Percentiles rank a stretch among this genome's conserved stretches.
Evolutionary conservation across 2,329 filamentous ascomycete species (phyloP).

Genomic region (Stagonosporopsis tanaceti): DNA sequence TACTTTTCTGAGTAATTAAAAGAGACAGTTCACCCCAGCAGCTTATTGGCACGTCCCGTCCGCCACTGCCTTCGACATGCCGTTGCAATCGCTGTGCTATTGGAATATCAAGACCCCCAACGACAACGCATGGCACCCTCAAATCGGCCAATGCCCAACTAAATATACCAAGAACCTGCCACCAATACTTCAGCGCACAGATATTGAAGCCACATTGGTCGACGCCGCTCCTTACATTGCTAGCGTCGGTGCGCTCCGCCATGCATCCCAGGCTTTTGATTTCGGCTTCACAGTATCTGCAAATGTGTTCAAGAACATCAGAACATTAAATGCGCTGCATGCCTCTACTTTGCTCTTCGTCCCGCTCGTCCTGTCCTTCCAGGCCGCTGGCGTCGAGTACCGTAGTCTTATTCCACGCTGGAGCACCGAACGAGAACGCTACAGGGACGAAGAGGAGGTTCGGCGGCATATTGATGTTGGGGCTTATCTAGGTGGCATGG

Average conservation of each 20-base stretch:
- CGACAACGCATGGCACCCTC: slow-evolving; percentile 10
- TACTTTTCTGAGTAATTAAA: too few species aligned
- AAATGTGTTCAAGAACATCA: slow-evolving; percentile 6
- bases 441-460: slow-evolving; percentile 4
- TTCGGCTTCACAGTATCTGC: slow-evolving; percentile 10
- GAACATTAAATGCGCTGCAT: background rate
- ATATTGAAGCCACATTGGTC: slow-evolving; percentile 5
- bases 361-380: background rate
- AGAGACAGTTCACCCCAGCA: too few species aligned
- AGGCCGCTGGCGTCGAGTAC: slow-evolving; percentile 7
- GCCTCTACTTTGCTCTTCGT: background rate
- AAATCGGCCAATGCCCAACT: slow-evolving; percentile 3
- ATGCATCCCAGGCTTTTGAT: slow-evolving; percentile 8
- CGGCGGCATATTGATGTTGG: slow-evolving; percentile 6
- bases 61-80: background rate
- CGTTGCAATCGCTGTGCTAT: background rate
- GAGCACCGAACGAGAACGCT: background rate
- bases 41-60: too few species aligned
- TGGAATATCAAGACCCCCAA: slow-evolving; percentile 8
- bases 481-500: slow-evolving; percentile 3
- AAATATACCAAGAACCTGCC: slow-evolving; percentile 3
- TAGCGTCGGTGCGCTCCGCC: slow-evolving; percentile 5
- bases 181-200: slow-evolving; percentile 1
- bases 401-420: slow-evolving; percentile 5
- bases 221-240: slow-evolving; percentile 10